Evolutionary conservation across 2,329 filamentous ascomycete genomes (phyloP), one percentile per base, ranked within the genome.

Genomic region (Sporothrix inflata): DNA sequence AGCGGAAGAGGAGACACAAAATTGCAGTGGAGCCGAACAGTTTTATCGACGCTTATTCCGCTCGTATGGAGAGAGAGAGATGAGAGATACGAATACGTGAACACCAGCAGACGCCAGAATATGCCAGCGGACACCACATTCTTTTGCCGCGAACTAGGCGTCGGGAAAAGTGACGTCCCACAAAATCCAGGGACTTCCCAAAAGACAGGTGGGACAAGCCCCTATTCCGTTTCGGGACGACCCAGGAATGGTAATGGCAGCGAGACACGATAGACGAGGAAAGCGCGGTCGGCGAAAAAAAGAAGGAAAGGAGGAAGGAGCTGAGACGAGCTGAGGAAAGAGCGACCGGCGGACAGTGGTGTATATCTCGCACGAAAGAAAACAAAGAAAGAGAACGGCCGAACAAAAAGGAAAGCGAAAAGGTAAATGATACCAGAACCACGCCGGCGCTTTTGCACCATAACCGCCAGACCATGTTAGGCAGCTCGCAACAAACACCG

Each of bases 181-280:
- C 55, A 60, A 40, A 60, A 21, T 5, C 16, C 30, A 60, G 55
- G 55, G 30, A 60, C 55, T 60, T 27, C 38, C 30, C n/a, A 12
- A 42, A 14, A 30, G 24, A 19, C 7, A 63, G 11, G 61, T 65
- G 21, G 40, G 40, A 65, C 45, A 40, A 68, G n/a, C 65, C 65
- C 47, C n/a, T 55, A 55, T 68, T 42, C 65, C 68, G 68, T 70
- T 61, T 70, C 68, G 53, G 68, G 47, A 55, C 45, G 47, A 53
- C 65, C 27, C 65, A 53, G 45, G 47, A 68, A 21, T 34, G 63
- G 19, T 11, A 45, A 45, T 40, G 57, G 16, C 40, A 27, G 40
- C 40, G 40, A 67, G 45, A 67, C 63, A 51, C 40, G 24, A 12
- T 8, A 45, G 61, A 30, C 42, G 24, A 49, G 42, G 63, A 67